These are phyloP conservation scores for Grammothele lineata DNA, from an alignment of 768 basidiomycete genomes.

Conservation along the genomic window DNA sequence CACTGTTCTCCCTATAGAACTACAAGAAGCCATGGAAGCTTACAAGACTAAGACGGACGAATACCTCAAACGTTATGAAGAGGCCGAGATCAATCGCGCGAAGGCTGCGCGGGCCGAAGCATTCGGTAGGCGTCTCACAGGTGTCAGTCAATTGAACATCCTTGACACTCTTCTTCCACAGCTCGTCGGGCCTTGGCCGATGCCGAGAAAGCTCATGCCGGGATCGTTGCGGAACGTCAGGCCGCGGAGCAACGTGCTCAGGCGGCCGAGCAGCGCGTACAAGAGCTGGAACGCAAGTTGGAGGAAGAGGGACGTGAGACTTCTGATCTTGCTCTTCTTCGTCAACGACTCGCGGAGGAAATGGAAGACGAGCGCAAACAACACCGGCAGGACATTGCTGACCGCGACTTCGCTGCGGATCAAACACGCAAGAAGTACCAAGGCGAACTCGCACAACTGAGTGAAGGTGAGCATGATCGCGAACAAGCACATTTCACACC, in stretches of 20 bases:
- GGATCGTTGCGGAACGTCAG: conserved; percentile 48
- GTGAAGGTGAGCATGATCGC: conserved; percentile 51
- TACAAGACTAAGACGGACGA: conserved; percentile 61
- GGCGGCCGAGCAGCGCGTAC: conserved; percentile 46
- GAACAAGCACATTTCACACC: not conserved
- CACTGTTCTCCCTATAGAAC: conserved; percentile 38
- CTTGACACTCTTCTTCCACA: conserved; percentile 23
- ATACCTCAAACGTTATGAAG: conserved; percentile 58
- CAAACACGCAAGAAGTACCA: conserved; percentile 88
- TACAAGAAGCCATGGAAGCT: conserved; percentile 59
- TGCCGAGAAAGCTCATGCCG: conserved; percentile 52
- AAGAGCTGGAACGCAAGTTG: conserved; percentile 57
- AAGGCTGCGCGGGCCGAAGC: conserved; percentile 63
- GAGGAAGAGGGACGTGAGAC: conserved; percentile 67
- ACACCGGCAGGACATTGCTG: conserved; percentile 74
- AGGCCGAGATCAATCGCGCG: conserved; percentile 62
- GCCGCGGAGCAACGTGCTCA: conserved; percentile 45
- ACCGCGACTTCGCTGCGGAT: conserved; percentile 72
- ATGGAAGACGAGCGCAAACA: conserved; percentile 76
- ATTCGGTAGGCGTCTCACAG: conserved; percentile 39
- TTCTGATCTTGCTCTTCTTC: conserved; percentile 58
- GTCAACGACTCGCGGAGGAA: conserved; percentile 67
- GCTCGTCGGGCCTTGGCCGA: conserved; percentile 61
- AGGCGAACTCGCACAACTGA: conserved; percentile 74
- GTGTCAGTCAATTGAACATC: not conserved